Base-by-base conservation (phyloP, 441 rosid species). In the Gossypium gossypioides region DNA sequence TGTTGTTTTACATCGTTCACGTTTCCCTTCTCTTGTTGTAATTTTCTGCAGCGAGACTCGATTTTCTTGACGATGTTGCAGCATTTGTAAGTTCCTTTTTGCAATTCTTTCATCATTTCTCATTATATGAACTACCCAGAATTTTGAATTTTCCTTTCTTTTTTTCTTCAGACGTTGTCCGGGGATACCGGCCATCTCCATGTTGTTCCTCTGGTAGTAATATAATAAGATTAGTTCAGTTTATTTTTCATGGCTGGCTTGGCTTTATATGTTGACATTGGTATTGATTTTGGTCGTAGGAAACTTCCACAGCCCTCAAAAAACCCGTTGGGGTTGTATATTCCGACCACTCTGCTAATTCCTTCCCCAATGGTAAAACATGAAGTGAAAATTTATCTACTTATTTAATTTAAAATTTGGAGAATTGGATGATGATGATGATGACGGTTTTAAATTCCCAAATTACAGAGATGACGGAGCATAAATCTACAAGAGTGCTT, bases 241-340 rank as follows among this genome's bases (percentile, higher is more conserved):
- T 42, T 65, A 16, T 21, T 21, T n/a, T 42, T n/a, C 69, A 2
- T 4, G 34, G 34, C 63, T 52, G 57, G 24, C 24, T 21, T 52
- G 22, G 60, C 22, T 52, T 3, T 55, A 9, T 55, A 55, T 55
- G 60, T 55, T 55, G 60, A 50, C 16, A 27, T 6, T 15, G 57
- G 9, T 21, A n/a, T 58, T 3, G 32, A 48, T 64, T 74, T 72
- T 40, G 27, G 63, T 5, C 15, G 52, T 67, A 86, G 91, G 92
- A 89, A 80, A 76, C 82, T 8, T 77, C 91, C 10, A 25, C 75
- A 6, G 32, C 68, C 16, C 40, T 78, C 55, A 83, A 81, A 76
- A 90, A 86, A 68, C 91, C 89, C 25, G 56, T 80, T 64, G 85
- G 90, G 61, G 56, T 81, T 25, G 77, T 87, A 12, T 84, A 80